Percentiles rank a stretch among this genome's conserved stretches.
These are phyloP conservation scores for Aspergillus wentii DNA, from an alignment of 495 filamentous ascomycete genomes.

Conservation along the genomic window DNA sequence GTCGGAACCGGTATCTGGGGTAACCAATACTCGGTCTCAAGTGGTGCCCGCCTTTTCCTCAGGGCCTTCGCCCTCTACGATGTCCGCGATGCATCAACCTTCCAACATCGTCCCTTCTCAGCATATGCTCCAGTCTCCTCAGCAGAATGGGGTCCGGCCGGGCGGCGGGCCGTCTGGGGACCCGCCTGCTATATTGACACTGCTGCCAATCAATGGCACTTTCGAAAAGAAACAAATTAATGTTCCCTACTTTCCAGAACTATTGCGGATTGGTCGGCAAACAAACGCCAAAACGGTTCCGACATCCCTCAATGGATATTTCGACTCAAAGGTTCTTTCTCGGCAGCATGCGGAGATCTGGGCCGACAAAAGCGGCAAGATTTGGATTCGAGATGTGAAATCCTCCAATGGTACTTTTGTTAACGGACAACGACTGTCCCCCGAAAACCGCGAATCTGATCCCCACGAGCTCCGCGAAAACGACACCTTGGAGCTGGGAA, in stretches of 20 bases:
- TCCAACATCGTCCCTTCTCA: constrained; percentile 69
- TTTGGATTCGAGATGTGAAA: constrained; percentile 96
- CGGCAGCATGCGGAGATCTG: constrained; percentile 95
- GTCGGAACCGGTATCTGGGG: constrained; percentile 59
- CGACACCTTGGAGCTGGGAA: constrained; percentile 88
- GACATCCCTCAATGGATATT: constrained; percentile 84
- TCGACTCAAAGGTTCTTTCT: constrained; percentile 96
- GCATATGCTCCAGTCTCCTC: constrained; percentile 54
- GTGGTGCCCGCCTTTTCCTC: constrained; percentile 58
- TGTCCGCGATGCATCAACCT: constrained; percentile 72
- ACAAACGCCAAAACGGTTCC: constrained; percentile 95
- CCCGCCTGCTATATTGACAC: constrained; percentile 67
- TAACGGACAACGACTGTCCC: constrained; percentile 84
- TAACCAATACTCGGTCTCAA: constrained; percentile 59
- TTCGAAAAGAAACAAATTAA: constrained; percentile 96
- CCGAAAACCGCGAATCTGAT: constrained; percentile 91
- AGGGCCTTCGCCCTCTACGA: constrained; percentile 62
- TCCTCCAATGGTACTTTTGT: constrained; percentile 99
- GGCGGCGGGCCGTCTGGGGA: constrained; percentile 50
- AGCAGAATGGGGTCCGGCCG: constrained; percentile 61
- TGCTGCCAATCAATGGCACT: constrained; percentile 85
- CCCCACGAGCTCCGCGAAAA: constrained; percentile 84
- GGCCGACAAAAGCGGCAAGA: constrained; percentile 83
- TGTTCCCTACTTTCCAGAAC: constrained; percentile 83
- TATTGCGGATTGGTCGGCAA: constrained; percentile 88